A percentile compares a stretch with the other conserved stretches of the same genome.
phyloP scores from a whole-genome alignment of 2,329 filamentous ascomycete species.

The Coleophoma crateriformis region DNA sequence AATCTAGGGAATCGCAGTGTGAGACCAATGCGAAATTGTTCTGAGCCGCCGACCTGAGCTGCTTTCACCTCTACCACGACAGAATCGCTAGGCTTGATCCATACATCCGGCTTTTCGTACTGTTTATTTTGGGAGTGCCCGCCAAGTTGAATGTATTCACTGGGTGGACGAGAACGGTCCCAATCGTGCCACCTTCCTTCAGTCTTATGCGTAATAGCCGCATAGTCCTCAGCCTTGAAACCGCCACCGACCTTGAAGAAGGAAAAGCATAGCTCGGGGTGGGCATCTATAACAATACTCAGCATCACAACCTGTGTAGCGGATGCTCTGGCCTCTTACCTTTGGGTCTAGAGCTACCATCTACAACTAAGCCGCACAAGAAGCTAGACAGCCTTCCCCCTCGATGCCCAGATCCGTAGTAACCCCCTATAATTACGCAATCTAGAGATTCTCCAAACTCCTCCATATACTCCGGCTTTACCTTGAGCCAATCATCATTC shows the following conservation, averaged over 20 bases:
- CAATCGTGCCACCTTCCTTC: constrained; percentile 90
- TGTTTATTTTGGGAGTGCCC: constrained; percentile 58
- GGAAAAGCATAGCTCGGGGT: constrained; percentile 77
- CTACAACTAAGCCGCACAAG: constrained; percentile 78
- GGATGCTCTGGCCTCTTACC: constrained; percentile 8
- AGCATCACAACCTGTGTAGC: too few species aligned
- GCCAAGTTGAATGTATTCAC: constrained; percentile 72
- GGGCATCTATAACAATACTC: constrained; percentile 26
- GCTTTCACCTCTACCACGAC: constrained; percentile 87
- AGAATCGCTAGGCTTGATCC: constrained; percentile 87
- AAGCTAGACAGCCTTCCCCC: constrained; percentile 83
- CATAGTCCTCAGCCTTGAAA: constrained; percentile 78
- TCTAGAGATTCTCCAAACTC: constrained; percentile 94
- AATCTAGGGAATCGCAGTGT: constrained; percentile 92
- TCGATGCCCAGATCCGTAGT: constrained; percentile 81
- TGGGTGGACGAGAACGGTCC: constrained; percentile 72
- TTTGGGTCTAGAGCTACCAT: constrained; percentile 57
- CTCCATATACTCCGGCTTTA: constrained; percentile 97
- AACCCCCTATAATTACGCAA: constrained; percentile 83
- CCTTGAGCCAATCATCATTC: constrained; percentile 96
- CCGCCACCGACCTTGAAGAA: constrained; percentile 99
- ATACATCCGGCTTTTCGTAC: constrained; percentile 78
- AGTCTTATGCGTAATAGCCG: constrained; percentile 72
- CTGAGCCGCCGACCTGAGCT: constrained; percentile 67
- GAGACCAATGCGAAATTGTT: constrained; percentile 69